Conservation (phyloP, 805 yeast species). For the Suhomyces faveliae region DNA sequence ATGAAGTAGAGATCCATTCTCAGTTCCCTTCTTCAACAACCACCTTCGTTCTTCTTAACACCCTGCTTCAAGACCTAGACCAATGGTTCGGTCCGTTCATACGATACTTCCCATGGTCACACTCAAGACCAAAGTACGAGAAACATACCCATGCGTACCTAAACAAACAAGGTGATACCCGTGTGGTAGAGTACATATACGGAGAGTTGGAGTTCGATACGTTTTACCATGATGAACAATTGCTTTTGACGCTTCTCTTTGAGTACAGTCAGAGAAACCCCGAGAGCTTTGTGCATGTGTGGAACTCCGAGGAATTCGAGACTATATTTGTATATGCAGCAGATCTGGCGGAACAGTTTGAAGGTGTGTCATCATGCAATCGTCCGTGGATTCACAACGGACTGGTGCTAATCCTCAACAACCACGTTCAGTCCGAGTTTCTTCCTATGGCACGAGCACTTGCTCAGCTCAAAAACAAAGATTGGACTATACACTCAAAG, state of each 20-base stretch:
- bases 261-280: conserved; percentile 27
- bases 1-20: background rate
- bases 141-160: background rate
- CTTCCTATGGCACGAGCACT: conserved; percentile 9
- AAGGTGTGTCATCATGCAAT: conserved; percentile 48
- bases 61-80: conserved; percentile 2
- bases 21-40: background rate
- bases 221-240: conserved; percentile 43
- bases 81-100: conserved; percentile 19
- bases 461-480: conserved; percentile 7
- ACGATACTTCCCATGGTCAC: conserved; percentile 22
- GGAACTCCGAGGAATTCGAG: conserved; percentile 11
- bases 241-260: conserved; percentile 41
- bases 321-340: conserved; percentile 44
- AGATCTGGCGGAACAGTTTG: conserved; percentile 52
- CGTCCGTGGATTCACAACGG: conserved; percentile 54
- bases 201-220: conserved; percentile 47
- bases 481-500: background rate
- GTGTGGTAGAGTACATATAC: conserved; percentile 26
- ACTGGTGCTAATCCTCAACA: conserved; percentile 17
- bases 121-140: conserved; percentile 6
- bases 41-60: background rate
- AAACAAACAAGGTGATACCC: conserved; percentile 1
- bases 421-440: background rate
- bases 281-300: conserved; percentile 3